Evolutionary conservation across 2,329 filamentous ascomycete species (phyloP).

Genomic region (Purpureocillium takamizusanense): DNA sequence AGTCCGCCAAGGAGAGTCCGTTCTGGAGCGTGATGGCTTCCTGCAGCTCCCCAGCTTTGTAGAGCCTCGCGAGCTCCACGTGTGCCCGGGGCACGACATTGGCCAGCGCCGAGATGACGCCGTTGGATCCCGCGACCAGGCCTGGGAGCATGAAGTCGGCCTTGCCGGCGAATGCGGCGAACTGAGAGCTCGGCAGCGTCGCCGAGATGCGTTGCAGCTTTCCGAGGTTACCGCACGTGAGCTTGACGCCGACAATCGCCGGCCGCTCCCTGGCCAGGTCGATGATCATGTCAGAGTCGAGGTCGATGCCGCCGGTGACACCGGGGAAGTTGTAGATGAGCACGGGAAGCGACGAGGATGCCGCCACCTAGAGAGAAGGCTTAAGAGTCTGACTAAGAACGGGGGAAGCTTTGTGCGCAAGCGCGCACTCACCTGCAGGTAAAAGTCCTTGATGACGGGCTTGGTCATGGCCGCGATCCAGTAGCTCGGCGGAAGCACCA

Average conservation of each 20-base stretch:
- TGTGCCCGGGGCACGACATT: constrained; percentile 30
- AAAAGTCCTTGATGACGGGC: too few species aligned
- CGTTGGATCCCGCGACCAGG: constrained; percentile 28
- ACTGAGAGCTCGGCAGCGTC: constrained; percentile 26
- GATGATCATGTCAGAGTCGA: constrained; percentile 50
- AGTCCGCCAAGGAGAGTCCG: constrained; percentile 16
- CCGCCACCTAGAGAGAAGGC: constrained; percentile 54
- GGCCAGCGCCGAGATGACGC: constrained; percentile 30
- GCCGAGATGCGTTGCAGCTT: constrained; percentile 42
- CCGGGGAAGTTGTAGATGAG: constrained; percentile 60
- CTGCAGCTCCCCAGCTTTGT: constrained; percentile 19
- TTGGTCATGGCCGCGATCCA: constrained; percentile 34
- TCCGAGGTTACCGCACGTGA: constrained; percentile 58
- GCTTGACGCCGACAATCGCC: constrained; percentile 56
- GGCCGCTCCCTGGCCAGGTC: constrained; percentile 37
- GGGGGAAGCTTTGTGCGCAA: too few species aligned
- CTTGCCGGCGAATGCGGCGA: constrained; percentile 27
- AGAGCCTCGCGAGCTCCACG: constrained; percentile 22
- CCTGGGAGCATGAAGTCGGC: constrained; percentile 32
- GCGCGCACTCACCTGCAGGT: too few species aligned
- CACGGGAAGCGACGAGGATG: constrained; percentile 48
- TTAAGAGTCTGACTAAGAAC: too few species aligned
- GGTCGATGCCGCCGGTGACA: constrained; percentile 50
- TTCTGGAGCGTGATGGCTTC: constrained; percentile 27
- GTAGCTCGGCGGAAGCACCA: constrained; percentile 71